phyloP scores from a whole-genome alignment of 805 yeast genomes.

The Schwanniomyces occidentalis region DNA sequence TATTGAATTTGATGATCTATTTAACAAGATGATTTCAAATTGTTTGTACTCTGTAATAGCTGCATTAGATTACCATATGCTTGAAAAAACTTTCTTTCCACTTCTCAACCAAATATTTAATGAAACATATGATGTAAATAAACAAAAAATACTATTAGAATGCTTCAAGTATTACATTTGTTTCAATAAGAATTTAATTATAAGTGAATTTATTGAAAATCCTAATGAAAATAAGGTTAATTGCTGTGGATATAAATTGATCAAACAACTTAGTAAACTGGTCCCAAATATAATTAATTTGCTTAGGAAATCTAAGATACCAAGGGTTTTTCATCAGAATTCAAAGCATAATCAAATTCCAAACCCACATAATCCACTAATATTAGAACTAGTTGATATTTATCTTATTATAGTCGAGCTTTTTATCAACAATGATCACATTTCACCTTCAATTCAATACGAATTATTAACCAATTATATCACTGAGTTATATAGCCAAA shows the following conservation, averaged over 20 bases:
- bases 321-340: background rate
- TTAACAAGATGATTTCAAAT: slow-evolving; percentile 5
- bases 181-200: slow-evolving; percentile 10
- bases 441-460: slow-evolving; percentile 16
- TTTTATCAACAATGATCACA: slow-evolving; percentile 11
- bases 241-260: slow-evolving; percentile 10
- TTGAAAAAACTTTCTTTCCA: slow-evolving; percentile 7
- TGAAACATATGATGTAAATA: background rate
- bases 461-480: slow-evolving; percentile 15
- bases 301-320: background rate
- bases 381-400: slow-evolving; percentile 10
- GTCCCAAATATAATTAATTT: slow-evolving; percentile 2
- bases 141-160: slow-evolving; percentile 6
- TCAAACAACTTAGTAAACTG: slow-evolving; percentile 4
- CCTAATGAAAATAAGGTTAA: slow-evolving; percentile 12
- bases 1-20: slow-evolving; percentile 2
- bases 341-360: slow-evolving; percentile 1
- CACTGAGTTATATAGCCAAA: slow-evolving; percentile 4
- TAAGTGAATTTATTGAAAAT: slow-evolving; percentile 8
- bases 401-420: slow-evolving; percentile 14
- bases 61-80: slow-evolving; percentile 9
- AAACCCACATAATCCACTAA: slow-evolving; percentile 1
- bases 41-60: slow-evolving; percentile 8
- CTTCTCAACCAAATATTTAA: slow-evolving; percentile 7
- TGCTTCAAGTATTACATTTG: slow-evolving; percentile 15